phyloP scores from a whole-genome alignment of 2,329 filamentous ascomycete species.

The Coccinonectria pachysandricola region DNA sequence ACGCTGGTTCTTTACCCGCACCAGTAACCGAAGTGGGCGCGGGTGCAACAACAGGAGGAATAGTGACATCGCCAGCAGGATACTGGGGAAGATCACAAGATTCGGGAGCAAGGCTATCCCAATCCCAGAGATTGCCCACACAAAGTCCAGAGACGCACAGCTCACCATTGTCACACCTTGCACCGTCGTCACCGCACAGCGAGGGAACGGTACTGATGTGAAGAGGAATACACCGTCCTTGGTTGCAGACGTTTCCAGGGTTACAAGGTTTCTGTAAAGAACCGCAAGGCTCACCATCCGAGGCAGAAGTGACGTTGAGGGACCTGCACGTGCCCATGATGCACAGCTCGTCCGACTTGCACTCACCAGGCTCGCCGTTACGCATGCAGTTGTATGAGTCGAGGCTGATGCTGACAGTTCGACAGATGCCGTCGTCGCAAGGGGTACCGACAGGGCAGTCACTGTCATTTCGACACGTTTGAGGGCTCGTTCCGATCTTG shows the following conservation, averaged over 20 bases:
- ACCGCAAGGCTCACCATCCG: neutral
- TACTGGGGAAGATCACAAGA: too few species aligned
- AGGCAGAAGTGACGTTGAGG: neutral
- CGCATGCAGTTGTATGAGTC: neutral
- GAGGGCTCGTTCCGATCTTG: neutral
- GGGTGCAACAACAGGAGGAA: too few species aligned
- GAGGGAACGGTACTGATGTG: neutral
- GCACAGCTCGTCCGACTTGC: neutral
- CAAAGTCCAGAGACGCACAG: neutral
- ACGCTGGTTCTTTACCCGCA: too few species aligned
- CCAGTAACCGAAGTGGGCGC: too few species aligned
- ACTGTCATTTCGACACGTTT: neutral
- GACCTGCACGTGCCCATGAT: neutral
- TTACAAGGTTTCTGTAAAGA: neutral
- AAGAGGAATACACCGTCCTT: neutral
- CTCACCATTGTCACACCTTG: neutral
- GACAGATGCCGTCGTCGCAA: neutral
- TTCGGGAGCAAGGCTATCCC: too few species aligned
- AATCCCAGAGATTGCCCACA: too few species aligned
- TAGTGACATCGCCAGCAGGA: too few species aligned
- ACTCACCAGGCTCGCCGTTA: neutral
- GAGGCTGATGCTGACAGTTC: neutral
- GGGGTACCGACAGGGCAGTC: neutral
- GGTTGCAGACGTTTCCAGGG: neutral
- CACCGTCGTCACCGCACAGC: neutral